A percentile compares a stretch with the other conserved stretches of the same genome.
These are phyloP conservation scores for Rubroboletus pulcherrimus DNA, from an alignment of 768 basidiomycete species.

Conservation along the genomic window DNA sequence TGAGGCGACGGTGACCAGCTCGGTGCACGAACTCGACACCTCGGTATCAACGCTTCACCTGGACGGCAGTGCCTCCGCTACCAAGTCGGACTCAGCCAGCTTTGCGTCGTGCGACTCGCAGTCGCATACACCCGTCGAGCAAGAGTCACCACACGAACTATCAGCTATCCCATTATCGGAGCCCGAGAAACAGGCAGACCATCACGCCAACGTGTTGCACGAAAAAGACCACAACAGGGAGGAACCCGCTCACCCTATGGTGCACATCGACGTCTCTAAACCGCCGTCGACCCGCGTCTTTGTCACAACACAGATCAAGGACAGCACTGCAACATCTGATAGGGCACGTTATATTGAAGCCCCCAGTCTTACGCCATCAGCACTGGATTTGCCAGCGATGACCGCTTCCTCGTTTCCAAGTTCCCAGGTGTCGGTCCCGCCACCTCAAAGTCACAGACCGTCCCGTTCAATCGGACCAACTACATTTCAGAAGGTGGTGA, in stretches of 20 bases:
- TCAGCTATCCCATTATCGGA: slow-evolving; percentile 26
- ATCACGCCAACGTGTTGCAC: neutral
- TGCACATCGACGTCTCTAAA: slow-evolving; percentile 44
- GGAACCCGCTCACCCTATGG: slow-evolving; percentile 34
- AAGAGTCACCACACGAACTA: slow-evolving; percentile 13
- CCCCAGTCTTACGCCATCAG: slow-evolving; percentile 5
- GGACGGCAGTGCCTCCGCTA: slow-evolving; percentile 30
- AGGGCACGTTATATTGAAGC: neutral
- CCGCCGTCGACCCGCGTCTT: slow-evolving; percentile 31
- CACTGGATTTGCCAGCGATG: slow-evolving; percentile 21
- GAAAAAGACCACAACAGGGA: slow-evolving; percentile 3
- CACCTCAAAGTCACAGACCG: slow-evolving; percentile 34
- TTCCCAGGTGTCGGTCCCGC: slow-evolving; percentile 14
- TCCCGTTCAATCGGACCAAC: slow-evolving; percentile 64
- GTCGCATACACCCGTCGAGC: slow-evolving; percentile 18
- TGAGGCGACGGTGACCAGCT: slow-evolving; percentile 31
- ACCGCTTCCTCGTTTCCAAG: slow-evolving; percentile 32
- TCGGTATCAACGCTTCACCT: slow-evolving; percentile 62
- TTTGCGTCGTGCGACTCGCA: slow-evolving; percentile 20
- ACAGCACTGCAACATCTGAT: neutral
- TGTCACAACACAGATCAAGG: neutral
- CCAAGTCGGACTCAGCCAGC: slow-evolving; percentile 18
- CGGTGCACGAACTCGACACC: slow-evolving; percentile 34
- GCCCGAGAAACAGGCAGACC: neutral
- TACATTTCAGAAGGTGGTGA: slow-evolving; percentile 71